Evolutionary conservation across 2,329 filamentous ascomycete species (phyloP), one percentile per base, ranked within the genome.

Genomic region (Chaetomium olivaceum): DNA sequence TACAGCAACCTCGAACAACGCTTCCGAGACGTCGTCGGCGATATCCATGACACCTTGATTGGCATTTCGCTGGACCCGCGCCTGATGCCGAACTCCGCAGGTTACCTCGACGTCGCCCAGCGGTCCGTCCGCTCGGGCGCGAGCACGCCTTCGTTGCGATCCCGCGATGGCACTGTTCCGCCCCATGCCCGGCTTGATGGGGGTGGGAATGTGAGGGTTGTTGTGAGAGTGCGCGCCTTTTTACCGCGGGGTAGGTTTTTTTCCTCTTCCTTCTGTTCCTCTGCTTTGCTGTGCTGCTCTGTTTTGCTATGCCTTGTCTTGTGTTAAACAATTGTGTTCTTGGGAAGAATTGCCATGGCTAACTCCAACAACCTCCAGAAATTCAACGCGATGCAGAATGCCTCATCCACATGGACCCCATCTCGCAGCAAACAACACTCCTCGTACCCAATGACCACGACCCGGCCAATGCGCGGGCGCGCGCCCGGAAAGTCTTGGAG

Each of bases 341-440:
- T n/a, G n/a, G 36, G 3, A 7, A 16, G 16, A n/a, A 43, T 51
- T 52, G 21, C 19, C n/a, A 25, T 27, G 14, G 48, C 60, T 67
- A 12, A 65, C 55, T 33, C 55, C 14, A 14, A 62, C n/a, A 43
- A 33, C 39, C 2, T 1, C 4, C 75, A 98, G 95, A 99, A 77
- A 85, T 90, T 73, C 87, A 96, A 62, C 88, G 91, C 74, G 85
- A 88, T 63, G 90, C 93, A 67, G 84, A 90, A 82, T 98, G 95
- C 76, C 84, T 99, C 52, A 90, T 99, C 70, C 85, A 88, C 68
- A 99, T 99, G 95, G 89, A 97, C 76, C 93, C 94, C 25, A 80
- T 86, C 39, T 93, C 90, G 2, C 92, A 99, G 79, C 86, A 87
- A 76, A 99, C 95, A 1, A 96, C 87, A 1, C 85, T 99, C 4